These are phyloP conservation scores for Ceratocystis ficicola DNA, from an alignment of 2,329 filamentous ascomycete species.

Conservation along the genomic window DNA sequence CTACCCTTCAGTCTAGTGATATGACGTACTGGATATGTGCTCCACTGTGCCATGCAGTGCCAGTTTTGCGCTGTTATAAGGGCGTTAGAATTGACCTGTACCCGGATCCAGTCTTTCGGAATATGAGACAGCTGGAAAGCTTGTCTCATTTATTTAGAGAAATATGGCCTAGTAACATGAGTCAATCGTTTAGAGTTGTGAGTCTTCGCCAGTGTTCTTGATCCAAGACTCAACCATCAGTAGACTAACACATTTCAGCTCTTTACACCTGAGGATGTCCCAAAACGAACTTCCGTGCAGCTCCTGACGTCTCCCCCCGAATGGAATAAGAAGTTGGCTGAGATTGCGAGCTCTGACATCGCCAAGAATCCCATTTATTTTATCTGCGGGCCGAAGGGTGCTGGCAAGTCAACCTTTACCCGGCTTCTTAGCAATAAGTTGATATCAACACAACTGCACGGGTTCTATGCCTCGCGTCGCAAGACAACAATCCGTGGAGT, in stretches of 20 bases:
- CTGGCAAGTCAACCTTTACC: slow-evolving; percentile 66
- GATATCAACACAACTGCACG: slow-evolving; percentile 36
- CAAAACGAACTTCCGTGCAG: slow-evolving; percentile 39
- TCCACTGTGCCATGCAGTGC: slow-evolving; percentile 56
- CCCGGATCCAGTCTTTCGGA: slow-evolving; percentile 38
- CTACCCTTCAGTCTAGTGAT: slow-evolving; percentile 42
- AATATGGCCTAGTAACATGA: slow-evolving; percentile 47
- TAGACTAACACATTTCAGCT: slow-evolving; percentile 34
- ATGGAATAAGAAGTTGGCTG: slow-evolving; percentile 48
- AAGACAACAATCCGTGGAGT: slow-evolving; percentile 28
- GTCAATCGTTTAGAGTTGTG: slow-evolving; percentile 41
- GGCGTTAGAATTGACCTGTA: slow-evolving; percentile 43
- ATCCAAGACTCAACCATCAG: neutral
- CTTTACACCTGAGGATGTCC: slow-evolving; percentile 41
- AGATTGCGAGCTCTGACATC: slow-evolving; percentile 27
- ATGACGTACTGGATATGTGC: slow-evolving; percentile 48
- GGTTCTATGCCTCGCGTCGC: slow-evolving; percentile 24
- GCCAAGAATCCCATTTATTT: slow-evolving; percentile 37
- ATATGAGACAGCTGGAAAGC: slow-evolving; percentile 42
- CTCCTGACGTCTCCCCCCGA: slow-evolving; percentile 45
- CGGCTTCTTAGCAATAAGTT: slow-evolving; percentile 54
- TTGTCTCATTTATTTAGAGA: slow-evolving; percentile 55
- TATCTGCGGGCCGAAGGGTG: slow-evolving; percentile 57
- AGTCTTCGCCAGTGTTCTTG: slow-evolving; percentile 22
- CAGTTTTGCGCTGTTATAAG: slow-evolving; percentile 47